Conservation (phyloP, 1,284 basidiomycete genomes). For the Fistulinella cinereoalba region DNA sequence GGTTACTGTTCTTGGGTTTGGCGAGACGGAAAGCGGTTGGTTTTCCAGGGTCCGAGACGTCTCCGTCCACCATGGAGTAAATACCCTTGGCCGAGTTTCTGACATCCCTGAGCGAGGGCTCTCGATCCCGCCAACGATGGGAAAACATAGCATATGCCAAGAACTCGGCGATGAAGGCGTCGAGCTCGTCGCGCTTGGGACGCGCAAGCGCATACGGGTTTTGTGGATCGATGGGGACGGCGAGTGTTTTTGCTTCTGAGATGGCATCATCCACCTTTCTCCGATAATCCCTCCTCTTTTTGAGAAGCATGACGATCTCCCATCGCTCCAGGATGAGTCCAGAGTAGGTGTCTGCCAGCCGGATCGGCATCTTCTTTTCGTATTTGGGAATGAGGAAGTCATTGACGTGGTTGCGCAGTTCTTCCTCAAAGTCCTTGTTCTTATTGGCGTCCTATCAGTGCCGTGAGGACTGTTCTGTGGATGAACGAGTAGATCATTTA, state of each 20-base stretch:
- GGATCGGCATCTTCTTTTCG: constrained; percentile 21
- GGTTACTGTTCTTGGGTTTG: too few relatives aligned
- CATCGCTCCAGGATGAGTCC: constrained; percentile 20
- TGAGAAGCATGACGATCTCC: constrained; percentile 16
- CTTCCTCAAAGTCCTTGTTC: constrained; percentile 13
- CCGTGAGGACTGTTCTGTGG: background rate
- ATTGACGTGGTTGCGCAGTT: constrained; percentile 11
- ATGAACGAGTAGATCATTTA: background rate
- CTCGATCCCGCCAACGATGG: constrained; percentile 19
- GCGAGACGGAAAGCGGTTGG: too few relatives aligned
- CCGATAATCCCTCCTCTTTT: constrained; percentile 11
- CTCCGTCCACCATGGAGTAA: constrained; percentile 8
- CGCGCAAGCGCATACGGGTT: background rate
- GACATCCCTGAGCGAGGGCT: constrained; percentile 15
- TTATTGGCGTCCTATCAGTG: background rate
- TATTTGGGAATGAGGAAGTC: constrained; percentile 17
- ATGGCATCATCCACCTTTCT: constrained; percentile 9
- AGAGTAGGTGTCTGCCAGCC: constrained; percentile 26
- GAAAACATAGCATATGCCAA: constrained; percentile 26
- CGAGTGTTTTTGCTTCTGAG: constrained; percentile 6
- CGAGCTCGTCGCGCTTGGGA: constrained; percentile 6
- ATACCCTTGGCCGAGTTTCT: constrained; percentile 9
- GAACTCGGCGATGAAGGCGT: constrained; percentile 17
- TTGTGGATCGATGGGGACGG: constrained; percentile 2
- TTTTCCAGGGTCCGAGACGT: background rate